Evolutionary conservation across 768 basidiomycete genomes (phyloP).

Genomic region (Royoungia palumana): DNA sequence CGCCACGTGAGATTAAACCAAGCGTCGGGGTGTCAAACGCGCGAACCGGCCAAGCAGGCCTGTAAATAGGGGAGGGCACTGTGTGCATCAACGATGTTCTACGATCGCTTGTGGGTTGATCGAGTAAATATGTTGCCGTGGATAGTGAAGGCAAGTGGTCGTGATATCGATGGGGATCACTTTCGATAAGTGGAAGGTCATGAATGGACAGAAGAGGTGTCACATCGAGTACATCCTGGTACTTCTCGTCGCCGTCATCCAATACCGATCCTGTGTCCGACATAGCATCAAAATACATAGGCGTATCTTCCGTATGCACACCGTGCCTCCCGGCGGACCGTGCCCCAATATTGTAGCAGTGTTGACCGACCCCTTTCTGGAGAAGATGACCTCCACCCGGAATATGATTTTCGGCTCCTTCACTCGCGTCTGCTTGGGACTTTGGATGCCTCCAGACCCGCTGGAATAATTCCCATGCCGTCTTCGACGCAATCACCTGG

Average conservation of each 20-base stretch:
- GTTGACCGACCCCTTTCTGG: background rate
- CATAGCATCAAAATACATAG: slow-evolving; percentile 5
- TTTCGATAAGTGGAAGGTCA: slow-evolving; percentile 20
- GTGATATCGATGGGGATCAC: slow-evolving; percentile 5
- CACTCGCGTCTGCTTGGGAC: background rate
- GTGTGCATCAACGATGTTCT: slow-evolving; percentile 14
- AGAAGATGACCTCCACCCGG: background rate
- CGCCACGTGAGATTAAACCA: slow-evolving; percentile 12
- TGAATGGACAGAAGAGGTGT: slow-evolving; percentile 18
- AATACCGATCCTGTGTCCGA: slow-evolving; percentile 24
- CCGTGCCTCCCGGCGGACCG: slow-evolving; percentile 1
- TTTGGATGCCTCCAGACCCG: slow-evolving; percentile 9
- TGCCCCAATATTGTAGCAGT: slow-evolving; percentile 1
- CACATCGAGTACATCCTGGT: slow-evolving; percentile 28
- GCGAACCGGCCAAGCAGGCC: slow-evolving; percentile 31
- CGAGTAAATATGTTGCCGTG: slow-evolving; percentile 1
- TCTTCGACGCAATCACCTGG: slow-evolving; percentile 19
- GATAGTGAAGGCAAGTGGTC: slow-evolving; percentile 12
- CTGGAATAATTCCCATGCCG: slow-evolving; percentile 23
- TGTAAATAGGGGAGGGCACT: slow-evolving; percentile 8
- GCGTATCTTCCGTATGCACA: slow-evolving; percentile 1
- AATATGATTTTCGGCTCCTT: slow-evolving; percentile 1
- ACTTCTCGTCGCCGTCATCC: slow-evolving; percentile 30
- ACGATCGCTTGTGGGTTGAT: slow-evolving; percentile 11
- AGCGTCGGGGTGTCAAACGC: slow-evolving; percentile 23